Percentiles rank a stretch among this genome's conserved stretches.
Conservation (phyloP, 2,329 filamentous ascomycete species). For the Fusarium oligoseptatum region DNA sequence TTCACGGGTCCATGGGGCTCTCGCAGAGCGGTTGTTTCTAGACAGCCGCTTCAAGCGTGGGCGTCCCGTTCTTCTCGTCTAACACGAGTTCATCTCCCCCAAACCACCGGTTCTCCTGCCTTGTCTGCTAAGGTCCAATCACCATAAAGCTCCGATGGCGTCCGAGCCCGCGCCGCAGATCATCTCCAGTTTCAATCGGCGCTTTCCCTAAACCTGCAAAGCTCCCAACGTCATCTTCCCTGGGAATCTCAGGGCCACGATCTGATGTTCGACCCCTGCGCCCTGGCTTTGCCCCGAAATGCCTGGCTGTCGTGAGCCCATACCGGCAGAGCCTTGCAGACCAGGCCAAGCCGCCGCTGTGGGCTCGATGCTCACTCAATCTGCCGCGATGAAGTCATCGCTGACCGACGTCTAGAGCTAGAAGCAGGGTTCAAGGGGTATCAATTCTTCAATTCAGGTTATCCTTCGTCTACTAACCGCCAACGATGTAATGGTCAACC, state of each 20-base stretch:
- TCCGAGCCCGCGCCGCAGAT: constrained; percentile 45
- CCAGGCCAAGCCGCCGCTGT: constrained; percentile 19
- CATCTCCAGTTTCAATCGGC: constrained; percentile 51
- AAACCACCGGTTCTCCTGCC: constrained; percentile 31
- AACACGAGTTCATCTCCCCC: constrained; percentile 21
- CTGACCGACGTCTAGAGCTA: constrained; percentile 13
- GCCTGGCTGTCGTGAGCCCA: constrained; percentile 17
- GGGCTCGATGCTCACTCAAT: constrained; percentile 7
- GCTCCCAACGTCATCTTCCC: constrained; percentile 39
- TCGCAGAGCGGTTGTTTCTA: not conserved
- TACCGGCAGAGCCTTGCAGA: not conserved
- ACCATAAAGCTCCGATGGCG: constrained; percentile 33
- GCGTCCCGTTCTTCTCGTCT: constrained; percentile 23
- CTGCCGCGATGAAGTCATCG: constrained; percentile 43
- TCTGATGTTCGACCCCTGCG: constrained; percentile 40
- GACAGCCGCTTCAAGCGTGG: constrained; percentile 26
- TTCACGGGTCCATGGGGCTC: not conserved
- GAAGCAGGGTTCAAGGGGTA: constrained; percentile 25
- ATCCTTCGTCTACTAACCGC: constrained; percentile 6
- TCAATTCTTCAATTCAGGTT: constrained; percentile 23
- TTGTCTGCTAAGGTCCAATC: constrained; percentile 32
- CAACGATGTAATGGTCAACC: constrained; percentile 2
- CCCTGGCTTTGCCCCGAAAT: constrained; percentile 18
- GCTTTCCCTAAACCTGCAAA: constrained; percentile 46
- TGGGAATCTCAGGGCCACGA: constrained; percentile 36